Percentiles rank a stretch among this genome's conserved stretches.
These are phyloP conservation scores for Podospora conica DNA, from an alignment of 495 filamentous ascomycete genomes.

Conservation along the genomic window DNA sequence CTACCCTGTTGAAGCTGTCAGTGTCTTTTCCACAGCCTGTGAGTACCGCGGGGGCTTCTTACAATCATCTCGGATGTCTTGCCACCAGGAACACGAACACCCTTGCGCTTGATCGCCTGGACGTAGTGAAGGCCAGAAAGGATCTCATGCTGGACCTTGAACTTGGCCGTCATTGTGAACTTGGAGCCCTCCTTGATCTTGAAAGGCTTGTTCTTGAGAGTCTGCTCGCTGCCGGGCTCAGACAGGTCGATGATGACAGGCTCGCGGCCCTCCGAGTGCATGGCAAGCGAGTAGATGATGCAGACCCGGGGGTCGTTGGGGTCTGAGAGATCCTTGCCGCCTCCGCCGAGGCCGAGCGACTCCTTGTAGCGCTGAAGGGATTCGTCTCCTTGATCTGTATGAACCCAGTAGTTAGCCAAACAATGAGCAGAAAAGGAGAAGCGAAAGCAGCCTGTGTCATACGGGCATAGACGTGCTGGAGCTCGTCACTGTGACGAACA, in stretches of 20 bases:
- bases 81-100: slow-evolving; percentile 59
- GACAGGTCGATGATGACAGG: slow-evolving; percentile 83
- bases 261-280: slow-evolving; percentile 68
- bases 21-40: neutral
- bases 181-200: slow-evolving; percentile 90
- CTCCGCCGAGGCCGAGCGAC: slow-evolving; percentile 73
- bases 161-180: slow-evolving; percentile 87
- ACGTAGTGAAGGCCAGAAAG: slow-evolving; percentile 91
- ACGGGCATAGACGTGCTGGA: neutral
- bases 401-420: slow-evolving; percentile 13
- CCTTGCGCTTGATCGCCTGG: slow-evolving; percentile 83
- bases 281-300: slow-evolving; percentile 84
- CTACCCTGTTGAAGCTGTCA: slow-evolving; percentile 51
- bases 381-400: slow-evolving; percentile 67
- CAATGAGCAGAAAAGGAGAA: neutral
- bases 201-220: slow-evolving; percentile 82
- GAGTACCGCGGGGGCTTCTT: slow-evolving; percentile 28
- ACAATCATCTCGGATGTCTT: slow-evolving; percentile 98
- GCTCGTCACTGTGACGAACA: neutral
- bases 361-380: slow-evolving; percentile 95
- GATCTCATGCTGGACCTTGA: slow-evolving; percentile 94
- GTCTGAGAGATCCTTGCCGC: slow-evolving; percentile 52
- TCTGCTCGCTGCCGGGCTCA: slow-evolving; percentile 54
- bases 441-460: neutral
- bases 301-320: slow-evolving; percentile 73